Evolutionary conservation across 768 basidiomycete species (phyloP).

Genomic region (Rhodocollybia butyracea): DNA sequence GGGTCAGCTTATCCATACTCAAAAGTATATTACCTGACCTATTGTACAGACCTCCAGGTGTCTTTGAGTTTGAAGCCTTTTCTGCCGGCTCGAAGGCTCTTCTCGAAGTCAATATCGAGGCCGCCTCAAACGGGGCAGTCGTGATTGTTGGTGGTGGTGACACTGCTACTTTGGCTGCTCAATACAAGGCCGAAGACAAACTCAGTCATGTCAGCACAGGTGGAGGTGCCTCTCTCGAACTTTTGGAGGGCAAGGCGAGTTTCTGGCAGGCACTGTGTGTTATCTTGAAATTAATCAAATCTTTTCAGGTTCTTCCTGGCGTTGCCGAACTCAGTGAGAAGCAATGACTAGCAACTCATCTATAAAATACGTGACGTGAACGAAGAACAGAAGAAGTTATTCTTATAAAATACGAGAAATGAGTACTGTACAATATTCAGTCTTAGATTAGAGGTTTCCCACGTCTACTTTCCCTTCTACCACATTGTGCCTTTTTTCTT

Average conservation of each 20-base stretch:
- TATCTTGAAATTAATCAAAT: slow-evolving; percentile 13
- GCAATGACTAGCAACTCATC: slow-evolving; percentile 24
- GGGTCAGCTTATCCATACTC: slow-evolving; percentile 46
- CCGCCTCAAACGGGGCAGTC: slow-evolving; percentile 79
- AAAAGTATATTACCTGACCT: background rate
- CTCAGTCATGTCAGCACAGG: slow-evolving; percentile 97
- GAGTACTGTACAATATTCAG: background rate
- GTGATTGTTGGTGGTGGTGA: slow-evolving; percentile 97
- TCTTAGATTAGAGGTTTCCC: background rate
- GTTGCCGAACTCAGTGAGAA: slow-evolving; percentile 90
- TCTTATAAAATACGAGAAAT: background rate
- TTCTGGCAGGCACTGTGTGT: background rate
- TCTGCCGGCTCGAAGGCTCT: slow-evolving; percentile 81
- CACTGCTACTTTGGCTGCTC: slow-evolving; percentile 94
- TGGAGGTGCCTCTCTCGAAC: slow-evolving; percentile 89
- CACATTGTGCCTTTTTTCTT: too few relatives aligned
- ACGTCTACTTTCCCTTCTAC: background rate
- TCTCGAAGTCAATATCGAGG: slow-evolving; percentile 83
- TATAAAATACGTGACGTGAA: background rate
- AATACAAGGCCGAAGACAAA: slow-evolving; percentile 79
- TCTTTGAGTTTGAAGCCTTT: slow-evolving; percentile 95
- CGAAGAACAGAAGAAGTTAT: background rate
- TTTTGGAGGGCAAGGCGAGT: slow-evolving; percentile 93
- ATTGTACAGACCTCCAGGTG: slow-evolving; percentile 73
- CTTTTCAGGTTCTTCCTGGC: slow-evolving; percentile 73